Base-by-base conservation (phyloP, 352 stramenopile species). In the Ochromonadaceae sp. region DNA sequence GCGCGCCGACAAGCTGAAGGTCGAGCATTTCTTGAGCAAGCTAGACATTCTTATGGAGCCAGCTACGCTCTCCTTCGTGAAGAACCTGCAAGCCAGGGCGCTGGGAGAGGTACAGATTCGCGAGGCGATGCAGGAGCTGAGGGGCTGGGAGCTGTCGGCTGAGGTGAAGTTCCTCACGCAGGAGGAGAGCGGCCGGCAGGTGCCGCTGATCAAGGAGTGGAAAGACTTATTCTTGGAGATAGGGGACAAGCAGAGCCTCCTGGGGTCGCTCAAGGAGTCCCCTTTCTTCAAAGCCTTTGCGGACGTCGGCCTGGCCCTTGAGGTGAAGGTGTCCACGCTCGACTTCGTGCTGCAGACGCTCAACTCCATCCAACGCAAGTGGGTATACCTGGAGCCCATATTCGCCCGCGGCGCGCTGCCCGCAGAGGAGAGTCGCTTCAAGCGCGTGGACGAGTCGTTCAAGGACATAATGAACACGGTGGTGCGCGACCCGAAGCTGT, bases 361-460 rank as follows among this genome's bases (percentile, higher is more conserved):
- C 30, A 92, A 94, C 67, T 47, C 83, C 7, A 90, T 96, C 40
- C 90, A 97, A 73, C 80, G 90, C 44, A 94, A 93, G 69, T 97
- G 90, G 90, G 80, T 97, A 32, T 96, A 96, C 66, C 78, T 97
- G 15, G 90, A 95, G 56, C 88, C 89, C 0, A 96, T 97, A 60
- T 97, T 97, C 70, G 82, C 77, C 1, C 88, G 90, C 61, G 86
- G 88, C n/a, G 83, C 86, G 1, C 75, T 97, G 17, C 88, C 90
- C 0, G 47, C 78, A 0, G 90, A 97, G 67, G 79, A 90, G 44
- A 79, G 70, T 26, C 78, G 85, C 5, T 97, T 97, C 67, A 76
- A 81, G 49, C 76, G 83, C 10, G 85, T 96, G 10, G 88, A 97
- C 67, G 86, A 94, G 15, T 80, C 93, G 40, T 97, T 96, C 60